These are phyloP conservation scores for Jatropha multifida DNA, from an alignment of 441 rosid genomes.

Conservation along the genomic window DNA sequence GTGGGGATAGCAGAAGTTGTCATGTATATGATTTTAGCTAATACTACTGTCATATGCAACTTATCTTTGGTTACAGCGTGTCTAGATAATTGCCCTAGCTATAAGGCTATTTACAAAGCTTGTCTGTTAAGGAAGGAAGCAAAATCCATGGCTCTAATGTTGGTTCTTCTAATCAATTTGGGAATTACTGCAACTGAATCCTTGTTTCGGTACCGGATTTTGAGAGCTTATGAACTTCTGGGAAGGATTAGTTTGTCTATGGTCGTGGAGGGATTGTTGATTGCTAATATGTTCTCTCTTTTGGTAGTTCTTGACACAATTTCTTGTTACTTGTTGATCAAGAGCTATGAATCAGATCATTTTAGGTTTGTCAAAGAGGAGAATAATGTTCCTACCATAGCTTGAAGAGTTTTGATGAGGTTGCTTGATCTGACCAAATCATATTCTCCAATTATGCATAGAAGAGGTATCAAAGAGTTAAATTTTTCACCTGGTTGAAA, in stretches of 20 bases:
- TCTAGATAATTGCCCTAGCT: conserved; percentile 13
- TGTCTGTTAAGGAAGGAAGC: conserved; percentile 24
- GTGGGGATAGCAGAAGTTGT: conserved; percentile 1
- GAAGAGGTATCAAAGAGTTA: no score
- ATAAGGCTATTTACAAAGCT: conserved; percentile 29
- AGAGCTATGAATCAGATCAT: conserved; percentile 15
- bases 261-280: conserved; percentile 30
- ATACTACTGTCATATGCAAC: conserved; percentile 30
- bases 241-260: conserved; percentile 18
- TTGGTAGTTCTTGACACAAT: conserved; percentile 38
- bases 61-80: conserved; percentile 34
- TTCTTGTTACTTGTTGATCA: conserved; percentile 30
- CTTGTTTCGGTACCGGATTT: conserved; percentile 30
- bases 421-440: no score
- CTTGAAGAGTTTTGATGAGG: no score
- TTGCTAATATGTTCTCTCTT: conserved; percentile 37
- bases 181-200: conserved; percentile 34
- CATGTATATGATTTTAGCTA: conserved; percentile 19
- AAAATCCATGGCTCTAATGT: conserved; percentile 20
- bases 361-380: neutral
- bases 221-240: conserved; percentile 12
- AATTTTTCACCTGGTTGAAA: no score
- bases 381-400: no score
- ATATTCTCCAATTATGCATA: no score
- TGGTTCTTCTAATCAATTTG: conserved; percentile 32